A percentile compares a stretch with the other conserved stretches of the same genome.
These are phyloP conservation scores for Abelmoschus esculentus DNA, from an alignment of 345 rosid species.

Conservation along the genomic window DNA sequence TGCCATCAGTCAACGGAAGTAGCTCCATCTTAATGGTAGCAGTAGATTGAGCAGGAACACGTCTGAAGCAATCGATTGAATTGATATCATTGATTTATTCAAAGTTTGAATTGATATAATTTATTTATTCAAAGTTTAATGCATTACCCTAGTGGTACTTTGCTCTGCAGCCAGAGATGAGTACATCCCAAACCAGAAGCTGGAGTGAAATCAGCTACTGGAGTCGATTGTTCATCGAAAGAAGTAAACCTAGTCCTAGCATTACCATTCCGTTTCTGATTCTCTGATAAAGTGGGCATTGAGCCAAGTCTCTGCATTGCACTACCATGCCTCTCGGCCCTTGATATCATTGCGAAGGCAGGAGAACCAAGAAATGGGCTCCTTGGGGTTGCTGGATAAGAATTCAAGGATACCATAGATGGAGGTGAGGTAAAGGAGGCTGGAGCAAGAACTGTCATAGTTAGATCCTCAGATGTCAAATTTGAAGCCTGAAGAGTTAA, in stretches of 20 bases:
- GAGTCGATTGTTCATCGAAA: constrained; percentile 33
- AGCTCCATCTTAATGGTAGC: constrained; percentile 87
- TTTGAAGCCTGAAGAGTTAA: constrained; percentile 95
- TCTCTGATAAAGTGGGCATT: constrained; percentile 19
- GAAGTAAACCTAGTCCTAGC: constrained; percentile 29
- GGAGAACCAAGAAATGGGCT: constrained; percentile 58
- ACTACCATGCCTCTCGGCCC: constrained; percentile 5
- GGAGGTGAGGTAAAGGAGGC: constrained; percentile 85
- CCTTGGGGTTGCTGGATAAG: constrained; percentile 60
- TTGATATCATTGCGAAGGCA: constrained; percentile 45
- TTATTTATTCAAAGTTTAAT: neutral
- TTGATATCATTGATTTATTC: constrained; percentile 10
- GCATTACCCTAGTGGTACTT: constrained; percentile 92
- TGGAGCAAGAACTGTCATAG: constrained; percentile 87
- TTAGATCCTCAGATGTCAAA: constrained; percentile 82
- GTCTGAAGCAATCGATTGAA: constrained; percentile 41
- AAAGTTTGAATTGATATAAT: neutral
- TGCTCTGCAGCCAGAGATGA: constrained; percentile 97
- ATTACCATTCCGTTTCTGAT: constrained; percentile 28
- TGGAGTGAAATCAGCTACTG: constrained; percentile 55
- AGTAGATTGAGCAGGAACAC: constrained; percentile 80
- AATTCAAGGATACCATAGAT: constrained; percentile 69
- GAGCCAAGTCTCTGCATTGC: constrained; percentile 26
- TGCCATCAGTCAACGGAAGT: constrained; percentile 95
- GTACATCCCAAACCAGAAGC: constrained; percentile 64